Conservation (phyloP, 345 rosid genomes). For the Eucalyptus erythrocorys region DNA sequence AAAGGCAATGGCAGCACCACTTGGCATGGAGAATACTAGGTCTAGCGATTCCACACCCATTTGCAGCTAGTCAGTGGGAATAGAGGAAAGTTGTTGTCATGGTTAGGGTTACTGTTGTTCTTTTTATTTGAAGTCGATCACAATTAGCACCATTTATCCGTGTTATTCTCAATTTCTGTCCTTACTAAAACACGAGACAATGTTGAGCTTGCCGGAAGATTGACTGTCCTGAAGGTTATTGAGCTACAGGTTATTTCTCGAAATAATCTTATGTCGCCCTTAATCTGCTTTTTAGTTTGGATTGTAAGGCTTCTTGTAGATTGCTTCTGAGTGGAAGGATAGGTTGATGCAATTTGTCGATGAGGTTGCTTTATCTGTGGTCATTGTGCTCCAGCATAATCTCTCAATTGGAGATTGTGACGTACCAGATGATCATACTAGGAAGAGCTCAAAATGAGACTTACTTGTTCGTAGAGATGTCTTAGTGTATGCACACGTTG, state of each 20-base stretch:
- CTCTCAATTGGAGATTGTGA: background rate
- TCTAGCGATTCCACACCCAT: background rate
- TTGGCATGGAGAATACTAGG: background rate
- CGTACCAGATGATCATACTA: background rate
- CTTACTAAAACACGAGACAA: background rate
- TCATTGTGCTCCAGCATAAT: background rate
- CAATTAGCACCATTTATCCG: background rate
- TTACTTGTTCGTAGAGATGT: background rate
- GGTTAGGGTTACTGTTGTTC: background rate
- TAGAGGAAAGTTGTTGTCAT: background rate
- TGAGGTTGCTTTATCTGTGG: background rate
- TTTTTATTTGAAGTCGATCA: background rate
- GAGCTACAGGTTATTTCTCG: background rate
- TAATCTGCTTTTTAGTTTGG: background rate
- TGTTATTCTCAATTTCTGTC: background rate
- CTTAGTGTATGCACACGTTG: background rate
- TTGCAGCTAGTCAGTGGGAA: background rate
- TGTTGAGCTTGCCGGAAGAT: background rate
- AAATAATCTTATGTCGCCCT: background rate
- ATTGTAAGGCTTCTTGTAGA: background rate
- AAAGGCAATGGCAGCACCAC: background rate
- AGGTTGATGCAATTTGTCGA: background rate
- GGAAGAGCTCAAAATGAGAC: background rate
- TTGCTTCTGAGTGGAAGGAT: background rate
- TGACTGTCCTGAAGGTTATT: background rate